phyloP scores from a whole-genome alignment of 345 rosid species.

The Arabidopsis arenosa region DNA sequence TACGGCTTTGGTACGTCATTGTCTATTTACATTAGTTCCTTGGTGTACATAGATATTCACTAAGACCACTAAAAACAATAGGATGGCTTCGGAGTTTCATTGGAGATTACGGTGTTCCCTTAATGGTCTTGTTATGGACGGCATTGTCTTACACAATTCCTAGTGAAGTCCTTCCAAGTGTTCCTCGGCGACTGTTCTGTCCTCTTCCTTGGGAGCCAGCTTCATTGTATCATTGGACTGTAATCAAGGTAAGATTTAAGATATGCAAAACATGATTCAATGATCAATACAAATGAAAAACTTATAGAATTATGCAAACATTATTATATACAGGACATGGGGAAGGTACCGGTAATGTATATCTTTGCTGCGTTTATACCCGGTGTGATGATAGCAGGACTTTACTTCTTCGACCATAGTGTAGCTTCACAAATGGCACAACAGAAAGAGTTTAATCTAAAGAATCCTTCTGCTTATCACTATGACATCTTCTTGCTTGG shows the following conservation, averaged over 20 bases:
- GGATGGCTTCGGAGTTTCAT: conserved; percentile 73
- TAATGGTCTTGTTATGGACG: conserved; percentile 76
- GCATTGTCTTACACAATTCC: conserved; percentile 63
- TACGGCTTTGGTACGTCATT: conserved; percentile 56
- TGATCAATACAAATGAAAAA: conserved; percentile 6
- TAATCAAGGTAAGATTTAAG: conserved; percentile 55
- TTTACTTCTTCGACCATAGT: conserved; percentile 88
- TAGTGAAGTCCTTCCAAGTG: conserved; percentile 50
- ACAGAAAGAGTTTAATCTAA: conserved; percentile 80
- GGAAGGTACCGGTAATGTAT: conserved; percentile 67
- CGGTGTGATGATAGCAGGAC: conserved; percentile 85
- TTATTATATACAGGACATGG: conserved; percentile 67
- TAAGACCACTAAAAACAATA: conserved; percentile 26
- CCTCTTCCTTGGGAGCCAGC: conserved; percentile 88
- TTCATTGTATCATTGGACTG: conserved; percentile 84
- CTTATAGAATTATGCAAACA: neutral
- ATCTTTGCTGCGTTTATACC: conserved; percentile 78
- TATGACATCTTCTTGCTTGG: conserved; percentile 81
- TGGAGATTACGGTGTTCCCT: conserved; percentile 85
- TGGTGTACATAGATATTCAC: neutral
- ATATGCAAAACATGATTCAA: neutral
- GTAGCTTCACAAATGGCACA: conserved; percentile 94
- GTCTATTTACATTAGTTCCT: neutral
- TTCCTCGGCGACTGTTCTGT: conserved; percentile 72
- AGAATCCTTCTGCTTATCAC: conserved; percentile 82